Conservation (phyloP, 2,329 filamentous ascomycete genomes). For the Aspergillus ruber region DNA sequence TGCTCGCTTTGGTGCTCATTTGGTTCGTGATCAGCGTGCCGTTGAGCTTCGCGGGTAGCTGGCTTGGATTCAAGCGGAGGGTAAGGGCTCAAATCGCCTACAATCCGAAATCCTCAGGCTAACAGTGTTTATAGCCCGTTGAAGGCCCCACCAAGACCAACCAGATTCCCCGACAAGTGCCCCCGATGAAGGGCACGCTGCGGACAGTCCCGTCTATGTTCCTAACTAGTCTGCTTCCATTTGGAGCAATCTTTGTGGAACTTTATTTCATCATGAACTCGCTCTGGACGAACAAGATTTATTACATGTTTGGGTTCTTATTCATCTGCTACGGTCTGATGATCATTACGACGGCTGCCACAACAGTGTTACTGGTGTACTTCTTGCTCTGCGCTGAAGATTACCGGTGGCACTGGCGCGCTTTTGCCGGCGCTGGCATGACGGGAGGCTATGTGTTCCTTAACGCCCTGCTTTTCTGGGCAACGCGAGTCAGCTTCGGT, state of each 20-base stretch:
- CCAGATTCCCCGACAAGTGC: constrained; percentile 96
- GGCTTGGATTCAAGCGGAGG: constrained; percentile 77
- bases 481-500: constrained; percentile 78
- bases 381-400: constrained; percentile 94
- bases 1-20: constrained; percentile 86
- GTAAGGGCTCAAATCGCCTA: constrained; percentile 23
- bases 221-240: constrained; percentile 84
- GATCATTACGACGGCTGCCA: constrained; percentile 89
- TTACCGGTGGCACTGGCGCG: constrained; percentile 98
- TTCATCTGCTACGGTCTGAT: constrained; percentile 97
- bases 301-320: constrained; percentile 99
- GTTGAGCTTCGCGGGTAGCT: constrained; percentile 81
- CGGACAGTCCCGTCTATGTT: constrained; percentile 84
- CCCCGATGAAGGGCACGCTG: constrained; percentile 74
- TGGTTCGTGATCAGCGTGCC: constrained; percentile 98
- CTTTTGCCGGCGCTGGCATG: constrained; percentile 85
- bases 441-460: constrained; percentile 87
- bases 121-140: constrained; percentile 44
- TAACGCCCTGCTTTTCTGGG: constrained; percentile 85
- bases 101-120: constrained; percentile 1
- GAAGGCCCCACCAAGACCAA: constrained; percentile 86
- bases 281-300: constrained; percentile 97
- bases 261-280: constrained; percentile 99
- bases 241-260: constrained; percentile 95
- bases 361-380: constrained; percentile 91